Conservation (phyloP, 306 rosid genomes). For the Gastrolobium bilobum region DNA sequence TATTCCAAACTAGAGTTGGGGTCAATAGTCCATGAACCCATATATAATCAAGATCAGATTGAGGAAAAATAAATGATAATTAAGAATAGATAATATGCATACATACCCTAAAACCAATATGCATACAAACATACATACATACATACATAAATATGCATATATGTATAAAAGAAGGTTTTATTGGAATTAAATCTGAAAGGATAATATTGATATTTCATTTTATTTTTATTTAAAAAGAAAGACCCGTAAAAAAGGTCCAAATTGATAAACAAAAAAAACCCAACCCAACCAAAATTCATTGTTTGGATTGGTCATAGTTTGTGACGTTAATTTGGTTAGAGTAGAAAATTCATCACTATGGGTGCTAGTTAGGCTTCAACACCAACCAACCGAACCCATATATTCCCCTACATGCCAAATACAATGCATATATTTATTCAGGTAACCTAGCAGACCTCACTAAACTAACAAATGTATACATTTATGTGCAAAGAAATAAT, state of each 20-base stretch:
- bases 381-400: not conserved
- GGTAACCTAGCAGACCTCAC: conserved; percentile 32
- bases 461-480: conserved; percentile 37
- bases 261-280: not conserved
- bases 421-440: not conserved
- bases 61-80: too few species aligned
- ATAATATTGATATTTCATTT: not conserved
- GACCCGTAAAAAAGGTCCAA: not conserved
- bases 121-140: too few species aligned
- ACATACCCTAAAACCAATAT: too few species aligned
- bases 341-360: not conserved
- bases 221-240: not conserved
- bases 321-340: not conserved
- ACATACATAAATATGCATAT: too few species aligned
- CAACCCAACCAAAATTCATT: not conserved
- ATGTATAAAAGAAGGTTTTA: not conserved
- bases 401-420: not conserved
- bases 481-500: conserved; percentile 17
- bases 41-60: too few species aligned
- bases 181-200: not conserved
- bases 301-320: not conserved
- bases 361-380: not conserved
- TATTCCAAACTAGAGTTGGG: too few species aligned
- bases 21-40: too few species aligned
- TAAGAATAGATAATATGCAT: too few species aligned